Conservation (phyloP, 208 protist genomes). For the Wallacemonas sp. region DNA sequence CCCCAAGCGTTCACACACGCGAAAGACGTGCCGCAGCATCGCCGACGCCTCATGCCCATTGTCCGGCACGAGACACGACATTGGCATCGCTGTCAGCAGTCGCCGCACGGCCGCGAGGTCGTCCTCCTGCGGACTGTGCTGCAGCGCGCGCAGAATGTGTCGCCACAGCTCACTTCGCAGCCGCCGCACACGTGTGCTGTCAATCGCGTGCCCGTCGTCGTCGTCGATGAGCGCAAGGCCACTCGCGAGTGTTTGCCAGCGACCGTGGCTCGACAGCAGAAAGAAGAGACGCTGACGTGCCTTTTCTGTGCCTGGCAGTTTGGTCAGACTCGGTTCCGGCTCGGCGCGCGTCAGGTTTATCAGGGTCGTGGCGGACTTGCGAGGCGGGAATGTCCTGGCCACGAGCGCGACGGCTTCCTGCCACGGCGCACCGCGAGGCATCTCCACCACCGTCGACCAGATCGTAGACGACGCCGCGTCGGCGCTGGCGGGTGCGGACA, state of each 20-base stretch:
- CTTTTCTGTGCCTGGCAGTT: not conserved
- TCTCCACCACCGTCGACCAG: constrained; percentile 40
- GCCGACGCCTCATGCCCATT: not conserved
- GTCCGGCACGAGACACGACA: not conserved
- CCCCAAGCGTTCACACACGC: constrained; percentile 25
- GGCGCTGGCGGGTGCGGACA: constrained; percentile 41
- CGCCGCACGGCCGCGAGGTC: constrained; percentile 1
- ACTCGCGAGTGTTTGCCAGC: constrained; percentile 18
- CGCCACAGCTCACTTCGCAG: constrained; percentile 22
- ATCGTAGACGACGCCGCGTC: constrained; percentile 34
- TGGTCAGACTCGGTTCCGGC: not conserved
- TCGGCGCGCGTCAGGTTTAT: not conserved
- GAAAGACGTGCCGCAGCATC: constrained; percentile 14
- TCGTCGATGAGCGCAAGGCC: not conserved
- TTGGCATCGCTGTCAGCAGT: not conserved
- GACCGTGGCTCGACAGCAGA: constrained; percentile 20
- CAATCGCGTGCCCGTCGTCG: not conserved
- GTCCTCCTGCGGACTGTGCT: constrained; percentile 11
- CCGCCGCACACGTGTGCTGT: too few relatives aligned
- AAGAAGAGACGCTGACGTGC: constrained; percentile 1
- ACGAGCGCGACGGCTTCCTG: constrained; percentile 22
- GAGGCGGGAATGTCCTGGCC: constrained; percentile 19
- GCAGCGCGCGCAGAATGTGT: constrained; percentile 24
- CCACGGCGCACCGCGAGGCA: constrained; percentile 58
- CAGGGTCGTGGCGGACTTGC: not conserved